phyloP scores from a whole-genome alignment of 805 yeast genomes.

The Spathaspora girioi region DNA sequence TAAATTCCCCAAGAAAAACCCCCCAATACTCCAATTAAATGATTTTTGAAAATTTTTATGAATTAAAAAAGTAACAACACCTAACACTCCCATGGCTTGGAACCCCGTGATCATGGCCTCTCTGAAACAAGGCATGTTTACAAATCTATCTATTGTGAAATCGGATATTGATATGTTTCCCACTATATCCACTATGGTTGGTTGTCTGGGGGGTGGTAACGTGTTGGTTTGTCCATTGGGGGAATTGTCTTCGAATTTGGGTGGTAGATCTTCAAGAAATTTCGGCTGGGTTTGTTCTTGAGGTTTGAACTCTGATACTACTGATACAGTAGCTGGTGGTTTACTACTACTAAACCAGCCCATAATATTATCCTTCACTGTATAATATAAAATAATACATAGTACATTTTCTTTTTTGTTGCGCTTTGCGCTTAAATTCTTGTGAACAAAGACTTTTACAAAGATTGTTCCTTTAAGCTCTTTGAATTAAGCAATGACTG shows the following conservation, averaged over 20 bases:
- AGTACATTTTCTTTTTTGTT: conserved; percentile 1
- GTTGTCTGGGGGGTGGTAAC: conserved; percentile 6
- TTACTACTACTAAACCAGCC: conserved; percentile 34
- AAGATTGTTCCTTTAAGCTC: not conserved
- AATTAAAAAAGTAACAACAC: conserved; percentile 61
- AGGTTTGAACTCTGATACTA: conserved; percentile 24
- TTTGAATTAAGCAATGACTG: not conserved
- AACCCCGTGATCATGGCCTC: conserved; percentile 78
- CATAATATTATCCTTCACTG: conserved; percentile 18
- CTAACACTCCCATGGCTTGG: conserved; percentile 66
- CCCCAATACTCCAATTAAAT: conserved; percentile 80
- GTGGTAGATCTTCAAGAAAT: conserved; percentile 50
- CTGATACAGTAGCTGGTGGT: conserved; percentile 33
- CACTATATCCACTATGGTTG: conserved; percentile 33
- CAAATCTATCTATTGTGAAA: conserved; percentile 47
- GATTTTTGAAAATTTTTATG: conserved; percentile 62
- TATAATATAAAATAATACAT: too few species aligned
- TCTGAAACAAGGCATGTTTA: conserved; percentile 71
- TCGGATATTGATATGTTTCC: conserved; percentile 44
- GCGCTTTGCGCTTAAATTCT: not conserved
- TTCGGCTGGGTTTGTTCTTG: not conserved
- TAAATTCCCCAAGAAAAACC: conserved; percentile 72
- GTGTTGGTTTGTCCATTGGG: conserved; percentile 11
- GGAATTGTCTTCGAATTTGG: conserved; percentile 42
- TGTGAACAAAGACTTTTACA: not conserved